These are phyloP conservation scores for Pyronema omphalodes DNA, from an alignment of 495 filamentous ascomycete genomes.

Conservation along the genomic window DNA sequence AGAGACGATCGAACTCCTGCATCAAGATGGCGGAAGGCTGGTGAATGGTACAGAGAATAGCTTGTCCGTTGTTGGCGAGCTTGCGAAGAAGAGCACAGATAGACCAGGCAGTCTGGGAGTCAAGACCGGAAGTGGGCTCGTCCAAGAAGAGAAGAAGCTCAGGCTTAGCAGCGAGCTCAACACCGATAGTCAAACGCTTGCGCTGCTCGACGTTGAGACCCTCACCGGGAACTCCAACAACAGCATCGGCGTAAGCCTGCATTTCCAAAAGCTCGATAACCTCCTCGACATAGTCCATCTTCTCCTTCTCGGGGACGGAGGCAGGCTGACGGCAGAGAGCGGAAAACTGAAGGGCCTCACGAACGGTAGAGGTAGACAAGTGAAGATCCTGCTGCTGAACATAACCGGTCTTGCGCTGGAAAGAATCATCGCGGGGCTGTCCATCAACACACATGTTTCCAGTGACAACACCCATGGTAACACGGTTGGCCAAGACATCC, in stretches of 20 bases:
- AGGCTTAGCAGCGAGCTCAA: conserved; percentile 81
- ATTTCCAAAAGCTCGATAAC: conserved; percentile 81
- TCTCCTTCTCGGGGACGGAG: conserved; percentile 48
- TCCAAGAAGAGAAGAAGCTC: conserved; percentile 80
- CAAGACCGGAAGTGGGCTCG: conserved; percentile 70
- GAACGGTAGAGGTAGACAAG: conserved; percentile 56
- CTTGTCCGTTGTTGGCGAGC: conserved; percentile 65
- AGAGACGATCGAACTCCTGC: conserved; percentile 71
- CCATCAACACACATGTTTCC: conserved; percentile 66
- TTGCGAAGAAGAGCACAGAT: conserved; percentile 64
- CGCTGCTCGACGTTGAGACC: conserved; percentile 87
- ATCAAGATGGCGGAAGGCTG: conserved; percentile 73
- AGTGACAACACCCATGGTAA: conserved; percentile 57
- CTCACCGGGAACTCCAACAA: conserved; percentile 74
- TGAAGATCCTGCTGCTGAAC: conserved; percentile 74
- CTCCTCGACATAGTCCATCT: conserved; percentile 72
- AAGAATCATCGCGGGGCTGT: conserved; percentile 41
- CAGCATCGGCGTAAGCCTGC: conserved; percentile 69
- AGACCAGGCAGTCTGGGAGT: conserved; percentile 74
- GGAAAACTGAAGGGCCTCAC: conserved; percentile 71
- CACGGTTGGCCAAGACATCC: conserved; percentile 57
- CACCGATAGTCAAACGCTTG: conserved; percentile 76
- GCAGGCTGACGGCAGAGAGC: conserved; percentile 63
- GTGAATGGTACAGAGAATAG: conserved; percentile 84
- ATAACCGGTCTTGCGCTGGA: conserved; percentile 65